Conservation (phyloP, 116 monocot genomes). For the Iris pallida region DNA sequence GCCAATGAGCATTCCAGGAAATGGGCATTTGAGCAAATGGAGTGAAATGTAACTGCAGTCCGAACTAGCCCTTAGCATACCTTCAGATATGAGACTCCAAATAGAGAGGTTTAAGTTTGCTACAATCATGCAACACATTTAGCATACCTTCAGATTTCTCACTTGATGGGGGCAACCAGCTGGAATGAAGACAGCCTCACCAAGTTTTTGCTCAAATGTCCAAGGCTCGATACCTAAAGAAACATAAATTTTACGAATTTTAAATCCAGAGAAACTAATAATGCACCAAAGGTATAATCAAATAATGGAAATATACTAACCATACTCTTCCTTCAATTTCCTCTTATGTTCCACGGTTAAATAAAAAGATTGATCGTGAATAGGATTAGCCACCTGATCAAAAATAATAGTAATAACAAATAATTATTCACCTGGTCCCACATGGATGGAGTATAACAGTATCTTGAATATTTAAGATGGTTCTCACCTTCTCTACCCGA, state of each 20-base stretch:
- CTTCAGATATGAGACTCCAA: too few species aligned
- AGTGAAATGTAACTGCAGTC: too few species aligned
- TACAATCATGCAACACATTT: too few species aligned
- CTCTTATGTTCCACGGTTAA: constrained; percentile 38
- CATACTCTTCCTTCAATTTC: constrained; percentile 48
- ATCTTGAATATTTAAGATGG: not conserved
- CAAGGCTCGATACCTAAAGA: constrained; percentile 77
- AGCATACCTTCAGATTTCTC: constrained; percentile 63
- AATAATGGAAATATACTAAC: constrained; percentile 10
- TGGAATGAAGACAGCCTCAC: constrained; percentile 74
- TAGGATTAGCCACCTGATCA: constrained; percentile 37
- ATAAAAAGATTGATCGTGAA: constrained; percentile 47
- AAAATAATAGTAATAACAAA: not conserved
- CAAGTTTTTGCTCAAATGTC: constrained; percentile 78
- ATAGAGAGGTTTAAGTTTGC: too few species aligned
- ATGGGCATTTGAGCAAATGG: too few species aligned
- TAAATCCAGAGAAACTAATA: not conserved
- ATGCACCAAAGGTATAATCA: too few species aligned
- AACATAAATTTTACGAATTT: not conserved
- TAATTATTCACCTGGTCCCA: not conserved
- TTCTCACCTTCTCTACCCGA: constrained; percentile 36
- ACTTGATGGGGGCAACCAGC: constrained; percentile 82
- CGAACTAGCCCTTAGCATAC: too few species aligned
- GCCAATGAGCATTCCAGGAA: too few species aligned
- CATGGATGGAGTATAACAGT: not conserved